Evolutionary conservation across 2,329 filamentous ascomycete genomes (phyloP).

Genomic region (Botrytis byssoidea): DNA sequence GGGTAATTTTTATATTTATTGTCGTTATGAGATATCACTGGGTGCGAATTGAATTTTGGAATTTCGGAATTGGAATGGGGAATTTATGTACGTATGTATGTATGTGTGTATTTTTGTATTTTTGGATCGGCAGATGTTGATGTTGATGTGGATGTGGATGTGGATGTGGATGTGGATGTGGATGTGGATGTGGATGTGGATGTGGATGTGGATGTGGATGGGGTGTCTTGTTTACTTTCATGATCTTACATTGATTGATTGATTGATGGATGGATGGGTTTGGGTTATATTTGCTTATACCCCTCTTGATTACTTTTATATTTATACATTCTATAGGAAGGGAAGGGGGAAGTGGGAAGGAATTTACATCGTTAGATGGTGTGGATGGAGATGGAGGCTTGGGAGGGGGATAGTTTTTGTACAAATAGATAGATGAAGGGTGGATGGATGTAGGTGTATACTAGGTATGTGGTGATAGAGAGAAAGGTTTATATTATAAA

Average conservation of each 20-base stretch:
- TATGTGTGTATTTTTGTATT: not conserved
- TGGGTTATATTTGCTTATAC: slow-evolving; percentile 7
- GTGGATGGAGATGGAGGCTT: not conserved
- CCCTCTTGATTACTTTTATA: not conserved
- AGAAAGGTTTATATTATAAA: not conserved
- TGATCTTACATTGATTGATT: not conserved
- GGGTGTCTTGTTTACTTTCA: not conserved
- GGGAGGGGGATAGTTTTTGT: not conserved
- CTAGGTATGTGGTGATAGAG: not conserved
- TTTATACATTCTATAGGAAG: not conserved
- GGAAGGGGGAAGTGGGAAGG: not conserved
- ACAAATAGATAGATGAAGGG: not conserved
- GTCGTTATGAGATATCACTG: slow-evolving; percentile 3
- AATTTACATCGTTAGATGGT: not conserved
- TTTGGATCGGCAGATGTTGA: not conserved
- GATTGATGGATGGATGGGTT: not conserved
- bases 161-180: not conserved
- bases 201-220: not conserved
- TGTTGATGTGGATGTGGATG: no score
- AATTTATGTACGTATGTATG: not conserved
- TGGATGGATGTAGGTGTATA: not conserved
- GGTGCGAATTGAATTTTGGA: not conserved
- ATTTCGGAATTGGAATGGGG: not conserved
- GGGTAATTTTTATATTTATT: slow-evolving; percentile 2
- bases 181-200: not conserved